These are phyloP conservation scores for Klebsormidium nitens DNA, from an alignment of 139 green algal species.

Conservation along the genomic window DNA sequence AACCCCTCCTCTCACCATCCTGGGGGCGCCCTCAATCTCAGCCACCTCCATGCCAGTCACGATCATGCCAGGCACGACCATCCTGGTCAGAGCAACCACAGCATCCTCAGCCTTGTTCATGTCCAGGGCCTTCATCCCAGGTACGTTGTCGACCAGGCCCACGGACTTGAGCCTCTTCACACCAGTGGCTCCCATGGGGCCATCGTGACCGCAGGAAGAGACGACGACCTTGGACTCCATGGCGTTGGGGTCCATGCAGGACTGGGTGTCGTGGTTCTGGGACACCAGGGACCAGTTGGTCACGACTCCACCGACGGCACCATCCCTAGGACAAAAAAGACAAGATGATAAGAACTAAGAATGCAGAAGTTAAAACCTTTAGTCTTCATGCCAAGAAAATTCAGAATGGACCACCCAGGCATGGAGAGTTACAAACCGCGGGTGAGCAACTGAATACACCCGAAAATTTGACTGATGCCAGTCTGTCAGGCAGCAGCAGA, in stretches of 20 bases:
- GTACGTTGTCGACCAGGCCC: slow-evolving; percentile 73
- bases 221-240: slow-evolving; percentile 82
- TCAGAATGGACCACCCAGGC: too few species aligned
- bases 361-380: too few species aligned
- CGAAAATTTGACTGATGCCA: too few species aligned
- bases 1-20: slow-evolving; percentile 32
- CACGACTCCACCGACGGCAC: slow-evolving; percentile 82
- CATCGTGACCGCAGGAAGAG: slow-evolving; percentile 86
- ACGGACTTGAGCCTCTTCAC: slow-evolving; percentile 87
- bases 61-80: slow-evolving; percentile 93
- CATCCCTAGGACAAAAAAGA: slow-evolving; percentile 4
- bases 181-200: slow-evolving; percentile 83
- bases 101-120: slow-evolving; percentile 92
- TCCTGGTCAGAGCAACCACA: slow-evolving; percentile 75
- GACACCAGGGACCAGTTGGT: slow-evolving; percentile 98
- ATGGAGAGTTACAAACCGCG: too few species aligned
- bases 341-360: too few species aligned
- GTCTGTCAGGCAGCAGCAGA: too few species aligned
- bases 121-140: slow-evolving; percentile 93
- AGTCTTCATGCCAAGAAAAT: too few species aligned
- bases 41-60: slow-evolving; percentile 91
- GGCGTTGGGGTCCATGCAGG: slow-evolving; percentile 78
- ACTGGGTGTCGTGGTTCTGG: slow-evolving; percentile 93
- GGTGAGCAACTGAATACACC: too few species aligned
- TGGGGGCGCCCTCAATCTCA: slow-evolving; percentile 42